Evolutionary conservation across 805 yeast species (phyloP), one percentile per base, ranked within the genome.

Genomic region (Cyberlindnera xylosilytica): DNA sequence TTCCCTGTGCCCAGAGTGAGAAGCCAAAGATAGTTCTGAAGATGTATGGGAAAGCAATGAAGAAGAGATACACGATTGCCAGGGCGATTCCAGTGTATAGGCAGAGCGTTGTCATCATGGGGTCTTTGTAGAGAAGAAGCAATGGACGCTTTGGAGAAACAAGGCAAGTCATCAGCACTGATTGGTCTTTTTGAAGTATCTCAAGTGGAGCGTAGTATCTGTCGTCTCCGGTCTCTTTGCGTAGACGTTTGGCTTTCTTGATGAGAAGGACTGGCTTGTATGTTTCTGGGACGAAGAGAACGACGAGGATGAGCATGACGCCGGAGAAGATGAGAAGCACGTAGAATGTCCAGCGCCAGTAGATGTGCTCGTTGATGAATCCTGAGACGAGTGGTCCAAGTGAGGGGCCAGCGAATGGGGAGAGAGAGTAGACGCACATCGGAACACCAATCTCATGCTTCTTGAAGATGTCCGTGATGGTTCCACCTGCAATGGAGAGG

Each of bases 401-500:
- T 1, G 82, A 73, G 2, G 93, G 91, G 0, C 91, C 93, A 33
- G 78, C 56, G 42, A 81, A 74, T 2, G 87, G 87, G 3, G 81
- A 72, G 15, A 82, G 65, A 0, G 86, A 72, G 53, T 75, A 84
- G 4, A 81, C 62, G 3, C 87, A 76, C 76, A 86, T 74, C 2
- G 93, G 89, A 9, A 72, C 63, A 24, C 87, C 86, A 41, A 88
- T 76, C 32, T 78, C 73, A 41, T 69, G 62, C 44, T 79, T 78
- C 16, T 66, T 66, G 68, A 79, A 86, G 43, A 85, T 69, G 60
- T 86, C 95, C 10, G 87, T 79, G 34, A 86, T 66, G 1, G 85
- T 73, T 17, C 93, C 95, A 27, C 90, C 89, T 9, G 88, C 87
- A 24, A 84, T 82, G 47, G 83, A 78, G 50, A 86, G 66, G 31